Evolutionary conservation across 2,329 filamentous ascomycete genomes (phyloP), one percentile per base, ranked within the genome.

Genomic region (Aspergillus thermomutatus): DNA sequence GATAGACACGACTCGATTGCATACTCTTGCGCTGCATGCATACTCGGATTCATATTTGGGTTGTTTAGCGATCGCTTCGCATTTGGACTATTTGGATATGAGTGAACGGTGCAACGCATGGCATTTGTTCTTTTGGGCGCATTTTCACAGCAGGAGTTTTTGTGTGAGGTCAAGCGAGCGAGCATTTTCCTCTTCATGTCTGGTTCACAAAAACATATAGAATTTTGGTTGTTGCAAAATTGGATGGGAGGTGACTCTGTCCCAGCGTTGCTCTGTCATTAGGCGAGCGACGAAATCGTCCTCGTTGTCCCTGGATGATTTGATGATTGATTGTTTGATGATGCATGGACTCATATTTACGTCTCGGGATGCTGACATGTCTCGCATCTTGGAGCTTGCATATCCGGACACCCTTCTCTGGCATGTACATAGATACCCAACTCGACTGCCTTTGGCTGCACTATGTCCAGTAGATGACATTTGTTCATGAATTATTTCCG

Each of bases 81-180:
- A 53, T 58, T 50, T 62, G 43, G 46, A 53, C 50, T 62, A 31
- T 49, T 51, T 54, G 50, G 53, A 58, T 52, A 64, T 61, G 64
- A 64, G 52, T 59, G 57, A 59, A 65, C 55, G 63, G 58, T 61
- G 52, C 62, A 57, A 66, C 62, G 62, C 61, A 61, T 55, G 55
- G 60, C 63, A 64, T 64, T 48, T 55, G 23, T 53, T 55, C 49
- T 60, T 55, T 53, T 50, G 54, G 52, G 52, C 62, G 63, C 63
- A 62, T 65, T 59, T 53, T 59, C 54, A 57, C 49, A 61, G 41
- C 55, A 50, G 59, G 60, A 58, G 64, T 62, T 62, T 54, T 57
- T 28, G 25, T 49, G 21, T 45, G 21, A 48, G 41, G 56, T 54
- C 54, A 55, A 61, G 60, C 59, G 52, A 64, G 58, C 54, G 54